Evolutionary conservation across 208 protist genomes (phyloP).

Genomic region (Trichomonas tenax): DNA sequence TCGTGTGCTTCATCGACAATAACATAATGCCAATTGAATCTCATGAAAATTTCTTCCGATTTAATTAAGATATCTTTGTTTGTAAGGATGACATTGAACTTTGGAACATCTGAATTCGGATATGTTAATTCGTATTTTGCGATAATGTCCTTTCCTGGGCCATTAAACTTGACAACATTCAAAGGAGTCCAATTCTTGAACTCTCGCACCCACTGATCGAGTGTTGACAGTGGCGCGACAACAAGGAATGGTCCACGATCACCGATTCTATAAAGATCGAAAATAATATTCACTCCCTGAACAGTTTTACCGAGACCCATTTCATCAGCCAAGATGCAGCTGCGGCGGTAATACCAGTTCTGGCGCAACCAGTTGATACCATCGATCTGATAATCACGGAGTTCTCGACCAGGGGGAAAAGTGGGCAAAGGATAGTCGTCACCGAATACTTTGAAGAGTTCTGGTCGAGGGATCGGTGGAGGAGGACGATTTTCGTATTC

Average conservation of each 20-base stretch:
- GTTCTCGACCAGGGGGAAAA: not conserved
- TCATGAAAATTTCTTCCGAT: constrained; percentile 23
- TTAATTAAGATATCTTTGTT: constrained; percentile 55
- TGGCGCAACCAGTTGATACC: constrained; percentile 82
- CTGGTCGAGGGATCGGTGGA: not conserved
- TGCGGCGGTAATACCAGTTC: constrained; percentile 45
- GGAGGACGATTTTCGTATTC: not conserved
- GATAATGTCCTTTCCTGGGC: not conserved
- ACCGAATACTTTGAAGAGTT: not conserved
- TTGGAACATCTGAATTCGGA: not conserved
- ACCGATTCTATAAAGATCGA: not conserved
- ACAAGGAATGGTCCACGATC: constrained; percentile 5
- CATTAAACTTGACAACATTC: constrained; percentile 20
- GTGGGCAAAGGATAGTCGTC: not conserved
- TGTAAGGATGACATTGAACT: constrained; percentile 40
- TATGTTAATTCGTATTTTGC: not conserved
- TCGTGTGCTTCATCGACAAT: constrained; percentile 57
- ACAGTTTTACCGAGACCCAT: constrained; percentile 54
- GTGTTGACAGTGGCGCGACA: not conserved
- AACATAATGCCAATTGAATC: constrained; percentile 47
- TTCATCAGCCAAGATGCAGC: constrained; percentile 84
- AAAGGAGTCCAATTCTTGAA: constrained; percentile 7
- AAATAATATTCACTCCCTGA: not conserved
- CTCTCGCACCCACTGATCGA: not conserved
- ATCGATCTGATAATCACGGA: not conserved